Evolutionary conservation across 2,329 filamentous ascomycete genomes (phyloP), one percentile per base, ranked within the genome.

Genomic region (Neofusicoccum ribis): DNA sequence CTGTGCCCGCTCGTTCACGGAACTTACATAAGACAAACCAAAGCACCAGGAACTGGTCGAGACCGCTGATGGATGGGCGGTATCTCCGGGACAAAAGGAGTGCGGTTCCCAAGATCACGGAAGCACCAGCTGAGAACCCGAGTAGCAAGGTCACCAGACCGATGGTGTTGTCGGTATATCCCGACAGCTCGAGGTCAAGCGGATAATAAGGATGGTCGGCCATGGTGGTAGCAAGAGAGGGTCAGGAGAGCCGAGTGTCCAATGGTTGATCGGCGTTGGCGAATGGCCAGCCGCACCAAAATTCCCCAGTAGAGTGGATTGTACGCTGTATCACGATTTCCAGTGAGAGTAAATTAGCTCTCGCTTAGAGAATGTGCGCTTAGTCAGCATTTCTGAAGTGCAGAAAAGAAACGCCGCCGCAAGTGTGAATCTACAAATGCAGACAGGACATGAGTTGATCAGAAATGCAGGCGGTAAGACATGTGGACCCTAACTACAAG

Each of bases 401-500:
- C 27, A 31, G 6, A 31, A 31, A 31, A 7, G 27, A 5, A 31
- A 5, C 27, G 27, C 5, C 27, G 27, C 27, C 27, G 27, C 5
- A 31, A 31, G 27, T 31, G 27, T 31, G 27, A 5, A 7, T 31
- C 6, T 5, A 31, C 27, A 31, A 31, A 23, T 23, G 23, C 23
- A 23, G 23, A 3, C 23, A 23, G 23, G 23, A 23, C 3, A 23
- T 23, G 23, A 23, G 23, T 23, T 23, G 23, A 23, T 23, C 23
- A 23, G 23, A 3, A 23, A 23, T 23, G 3, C 23, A 23, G 23
- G 23, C 23, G 2, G 23, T 23, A 3, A 23, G 23, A 3, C 70
- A 70, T 11, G 94, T 96, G 12, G 96, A 99, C 73, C 95, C 95
- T 56, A 89, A 93, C 56, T 91, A 93, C 70, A 89, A 93, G 52